Base-by-base conservation (phyloP, 176 grass and related monocot genomes). In the Secale cereale region DNA sequence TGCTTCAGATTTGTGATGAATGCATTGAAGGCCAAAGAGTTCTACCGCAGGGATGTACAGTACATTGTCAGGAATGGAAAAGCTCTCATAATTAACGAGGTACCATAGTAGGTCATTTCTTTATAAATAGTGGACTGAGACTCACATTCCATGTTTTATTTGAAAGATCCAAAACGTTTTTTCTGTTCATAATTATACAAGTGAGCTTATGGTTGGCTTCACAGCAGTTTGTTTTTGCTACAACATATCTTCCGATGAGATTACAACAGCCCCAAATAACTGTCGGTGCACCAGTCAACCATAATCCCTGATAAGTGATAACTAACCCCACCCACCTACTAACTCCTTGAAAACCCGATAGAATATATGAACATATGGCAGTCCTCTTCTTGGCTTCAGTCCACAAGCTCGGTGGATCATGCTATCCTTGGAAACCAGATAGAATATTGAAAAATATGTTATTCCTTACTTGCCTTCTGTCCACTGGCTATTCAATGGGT, bases 61-160 rank as follows among this genome's bases (percentile, higher is more conserved):
- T 98, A 98, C 78, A 94, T 98, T 90, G 88, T 95, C 32, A 87
- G 91, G 80, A 85, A 94, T 89, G 96, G 96, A 46, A 98, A 94
- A 83, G 91, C 93, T 81, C 45, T 98, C 10, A 98, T 98, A 70
- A 95, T 98, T 89, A 98, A 98, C 56, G 96, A 98, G 91, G 93
- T 94, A 85, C 37, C 84, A 56, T 11, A 43, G 40, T 57, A 22
- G 54, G 20, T 57, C 20, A 57, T 57, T 57, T 57, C 54, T 57
- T 57, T 57, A 9, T 8, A 57, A 22, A 57, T 52, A 52, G 48
- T 57, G 7, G 54, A 57, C 20, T 22, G 19, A 57, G 7, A 22
- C 7, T 20, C 7, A 22, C 19, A n/a, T 22, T 85, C 28, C 35
- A 28, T 7, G 3, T 41, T 29, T 73, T 83, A 29, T 66, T 76